Conservation (phyloP, 495 filamentous ascomycete species). For the Aspergillus mulundensis region DNA sequence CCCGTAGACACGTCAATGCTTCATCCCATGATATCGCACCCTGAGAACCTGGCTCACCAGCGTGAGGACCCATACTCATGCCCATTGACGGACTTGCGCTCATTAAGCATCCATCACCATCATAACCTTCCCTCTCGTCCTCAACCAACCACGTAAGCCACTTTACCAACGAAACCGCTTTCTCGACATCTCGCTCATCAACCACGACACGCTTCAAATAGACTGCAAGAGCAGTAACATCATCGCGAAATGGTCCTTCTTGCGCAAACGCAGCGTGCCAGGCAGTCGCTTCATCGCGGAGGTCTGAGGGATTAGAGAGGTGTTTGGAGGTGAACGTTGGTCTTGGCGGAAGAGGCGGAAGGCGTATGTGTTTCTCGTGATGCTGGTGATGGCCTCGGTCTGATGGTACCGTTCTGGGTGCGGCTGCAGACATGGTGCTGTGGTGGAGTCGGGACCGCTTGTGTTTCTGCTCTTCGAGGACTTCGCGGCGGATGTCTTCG, state of each 20-base stretch:
- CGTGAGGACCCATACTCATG: not conserved
- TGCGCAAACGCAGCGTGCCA: constrained; percentile 65
- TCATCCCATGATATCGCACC: constrained; percentile 38
- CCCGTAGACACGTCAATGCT: constrained; percentile 53
- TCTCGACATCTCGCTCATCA: constrained; percentile 72
- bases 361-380: constrained; percentile 38
- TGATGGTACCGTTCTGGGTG: not conserved
- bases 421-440: constrained; percentile 7
- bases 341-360: constrained; percentile 49
- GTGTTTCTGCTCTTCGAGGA: constrained; percentile 72
- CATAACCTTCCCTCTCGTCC: constrained; percentile 30
- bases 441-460: constrained; percentile 50
- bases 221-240: constrained; percentile 64
- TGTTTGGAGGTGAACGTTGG: constrained; percentile 64
- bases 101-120: not conserved
- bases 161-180: constrained; percentile 60
- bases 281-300: constrained; percentile 56
- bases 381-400: constrained; percentile 11
- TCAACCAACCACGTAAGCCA: constrained; percentile 73
- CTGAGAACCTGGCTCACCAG: not conserved
- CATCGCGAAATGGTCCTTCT: constrained; percentile 70
- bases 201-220: constrained; percentile 66
- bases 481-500: constrained; percentile 71
- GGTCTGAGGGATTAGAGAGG: constrained; percentile 50
- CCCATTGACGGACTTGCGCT: not conserved